Percentiles rank a stretch among this genome's conserved stretches.
Evolutionary conservation across 2,329 filamentous ascomycete genomes (phyloP).

Genomic region (Exserohilum rostratum): DNA sequence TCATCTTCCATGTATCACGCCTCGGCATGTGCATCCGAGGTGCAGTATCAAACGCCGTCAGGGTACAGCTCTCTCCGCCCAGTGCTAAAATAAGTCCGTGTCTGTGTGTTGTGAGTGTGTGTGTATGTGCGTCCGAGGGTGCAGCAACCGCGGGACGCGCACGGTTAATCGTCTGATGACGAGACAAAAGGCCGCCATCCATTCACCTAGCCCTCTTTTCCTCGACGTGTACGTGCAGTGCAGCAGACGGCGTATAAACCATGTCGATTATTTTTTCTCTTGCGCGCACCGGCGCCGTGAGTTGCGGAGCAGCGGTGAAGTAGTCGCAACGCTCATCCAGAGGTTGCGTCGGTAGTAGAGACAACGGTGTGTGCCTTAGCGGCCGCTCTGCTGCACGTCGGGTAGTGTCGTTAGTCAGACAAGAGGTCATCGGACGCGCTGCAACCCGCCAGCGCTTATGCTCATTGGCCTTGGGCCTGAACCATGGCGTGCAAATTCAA

Average conservation of each 20-base stretch:
- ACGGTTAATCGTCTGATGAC: background rate
- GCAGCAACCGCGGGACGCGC: conserved; percentile 17
- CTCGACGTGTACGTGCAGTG: background rate
- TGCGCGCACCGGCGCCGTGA: too few relatives aligned
- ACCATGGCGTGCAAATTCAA: conserved; percentile 3
- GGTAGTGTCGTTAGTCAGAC: background rate
- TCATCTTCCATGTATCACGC: too few relatives aligned
- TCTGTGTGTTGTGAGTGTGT: background rate
- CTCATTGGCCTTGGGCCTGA: background rate
- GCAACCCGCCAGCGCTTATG: background rate
- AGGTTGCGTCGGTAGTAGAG: too few relatives aligned
- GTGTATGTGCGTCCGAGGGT: background rate
- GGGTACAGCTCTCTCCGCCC: conserved; percentile 8
- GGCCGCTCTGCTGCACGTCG: too few relatives aligned
- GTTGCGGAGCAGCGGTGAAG: too few relatives aligned
- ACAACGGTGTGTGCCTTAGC: too few relatives aligned
- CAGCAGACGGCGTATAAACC: background rate
- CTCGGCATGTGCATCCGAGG: conserved; percentile 12
- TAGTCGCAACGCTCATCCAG: too few relatives aligned
- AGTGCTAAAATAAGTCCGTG: conserved; percentile 12
- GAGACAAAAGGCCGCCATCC: background rate
- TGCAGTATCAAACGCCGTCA: conserved; percentile 8
- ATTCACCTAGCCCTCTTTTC: background rate
- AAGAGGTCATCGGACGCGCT: background rate
- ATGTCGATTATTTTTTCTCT: too few relatives aligned